Percentiles rank a stretch among this genome's conserved stretches.
phyloP scores from a whole-genome alignment of 176 grass and related monocot genomes.

The Dactylis glomerata region DNA sequence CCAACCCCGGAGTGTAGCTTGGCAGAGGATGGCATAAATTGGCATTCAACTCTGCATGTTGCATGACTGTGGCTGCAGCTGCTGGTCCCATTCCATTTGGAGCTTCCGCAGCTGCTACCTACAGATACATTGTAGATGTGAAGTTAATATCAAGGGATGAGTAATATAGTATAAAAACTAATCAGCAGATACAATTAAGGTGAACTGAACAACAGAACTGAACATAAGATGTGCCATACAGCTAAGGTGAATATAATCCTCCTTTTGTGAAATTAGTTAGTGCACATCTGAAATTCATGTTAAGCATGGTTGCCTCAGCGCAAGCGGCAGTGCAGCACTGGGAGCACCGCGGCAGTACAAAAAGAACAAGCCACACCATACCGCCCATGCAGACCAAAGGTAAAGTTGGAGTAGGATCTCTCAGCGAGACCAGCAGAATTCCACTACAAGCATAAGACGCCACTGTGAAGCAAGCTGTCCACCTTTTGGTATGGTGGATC shows the following conservation, averaged over 20 bases:
- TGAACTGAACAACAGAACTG: slow-evolving; percentile 8
- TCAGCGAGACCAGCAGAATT: neutral
- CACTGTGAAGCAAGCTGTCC: no score
- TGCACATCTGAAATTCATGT: neutral
- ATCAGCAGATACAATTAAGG: neutral
- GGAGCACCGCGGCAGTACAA: neutral
- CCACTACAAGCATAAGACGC: no score
- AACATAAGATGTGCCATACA: neutral
- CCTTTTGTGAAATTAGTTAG: neutral
- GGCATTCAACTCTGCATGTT: slow-evolving; percentile 31
- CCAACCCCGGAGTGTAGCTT: slow-evolving; percentile 22
- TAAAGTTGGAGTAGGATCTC: neutral
- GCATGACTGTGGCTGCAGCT: slow-evolving; percentile 5
- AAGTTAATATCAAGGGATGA: neutral
- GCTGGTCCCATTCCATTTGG: slow-evolving; percentile 30
- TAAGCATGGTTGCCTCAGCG: no score
- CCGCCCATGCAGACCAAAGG: neutral
- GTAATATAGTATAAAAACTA: neutral
- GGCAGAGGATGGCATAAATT: slow-evolving; percentile 30
- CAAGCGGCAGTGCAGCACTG: no score
- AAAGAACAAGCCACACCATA: neutral
- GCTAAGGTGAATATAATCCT: neutral
- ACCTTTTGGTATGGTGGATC: neutral
- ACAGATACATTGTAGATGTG: neutral
- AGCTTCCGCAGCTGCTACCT: slow-evolving; percentile 32